Evolutionary conservation across 805 yeast genomes (phyloP), one percentile per base, ranked within the genome.

Genomic region (Candida coleopterorum): DNA sequence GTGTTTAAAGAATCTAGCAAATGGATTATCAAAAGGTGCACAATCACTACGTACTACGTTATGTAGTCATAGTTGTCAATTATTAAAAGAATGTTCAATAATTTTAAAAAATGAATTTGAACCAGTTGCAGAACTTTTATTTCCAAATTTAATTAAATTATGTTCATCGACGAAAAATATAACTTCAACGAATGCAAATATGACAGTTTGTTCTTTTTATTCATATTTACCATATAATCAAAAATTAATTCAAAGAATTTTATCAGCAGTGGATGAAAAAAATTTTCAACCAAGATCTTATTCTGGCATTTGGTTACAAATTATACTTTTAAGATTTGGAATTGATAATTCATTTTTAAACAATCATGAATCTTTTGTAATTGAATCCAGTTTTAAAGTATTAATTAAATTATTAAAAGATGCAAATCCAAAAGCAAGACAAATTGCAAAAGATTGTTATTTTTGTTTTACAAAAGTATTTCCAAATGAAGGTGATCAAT

Each of bases 31-130:
- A 35, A 86, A 85, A 46, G 77, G 86, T 0, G 68, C 79, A 1
- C 48, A 69, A 6, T 88, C 97, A 0, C 64, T 93, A 39, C 68
- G 98, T 50, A 93, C 98, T 0, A 84, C 96, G 0, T 65, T 93
- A 15, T 78, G 89, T 1, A 62, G 76, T 2, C 75, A 84, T 49
- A 85, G 88, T 0, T 84, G 94, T 51, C 85, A 81, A 39, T 55
- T 88, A 15, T 66, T 85, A 9, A 85, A 84, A 51, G 97, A 89
- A 43, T 48, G 77, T 26, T 72, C 72, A 2, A 60, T 73, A 8
- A 41, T 56, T 9, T 43, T 73, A n/a, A 61, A 67, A 2, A 35
- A 46, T 5, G 49, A 52, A 12, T 54, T 76, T 36, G 81, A 76
- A 44, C 57, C 64, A 15, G 51, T 77, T 2, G 56, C 72, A 9